Evolutionary conservation across 1,139 yeast species (phyloP).

Genomic region (Cylindricascospora bacillispora): DNA sequence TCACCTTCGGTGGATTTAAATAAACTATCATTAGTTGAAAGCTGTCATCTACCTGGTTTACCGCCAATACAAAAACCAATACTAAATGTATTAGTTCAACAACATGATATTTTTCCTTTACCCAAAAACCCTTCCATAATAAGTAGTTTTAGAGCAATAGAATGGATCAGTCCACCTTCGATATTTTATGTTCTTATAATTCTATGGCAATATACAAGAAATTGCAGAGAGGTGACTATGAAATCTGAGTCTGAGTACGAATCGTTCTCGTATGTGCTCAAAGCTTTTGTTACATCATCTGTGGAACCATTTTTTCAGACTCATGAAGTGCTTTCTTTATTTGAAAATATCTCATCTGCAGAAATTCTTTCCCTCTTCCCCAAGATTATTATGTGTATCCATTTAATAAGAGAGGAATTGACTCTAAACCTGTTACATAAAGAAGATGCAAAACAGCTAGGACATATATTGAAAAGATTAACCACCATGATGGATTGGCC

Average conservation of each 20-base stretch:
- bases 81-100: no score
- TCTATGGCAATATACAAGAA: conserved; percentile 16
- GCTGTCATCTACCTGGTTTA: no score
- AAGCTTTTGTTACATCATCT: not conserved
- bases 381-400: conserved; percentile 55
- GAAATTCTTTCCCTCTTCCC: conserved; percentile 30
- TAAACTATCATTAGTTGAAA: conserved; percentile 3
- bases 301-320: not conserved
- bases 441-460: conserved; percentile 31
- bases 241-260: not conserved
- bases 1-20: conserved; percentile 38
- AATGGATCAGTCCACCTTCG: conserved; percentile 8
- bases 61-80: conserved; percentile 1
- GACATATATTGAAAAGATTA: conserved; percentile 46
- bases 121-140: conserved; percentile 7
- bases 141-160: conserved; percentile 12
- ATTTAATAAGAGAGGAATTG: conserved; percentile 65
- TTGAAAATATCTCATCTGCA: not conserved
- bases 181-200: conserved; percentile 9
- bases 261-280: not conserved
- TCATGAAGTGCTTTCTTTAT: not conserved
- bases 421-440: conserved; percentile 41
- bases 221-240: no score
- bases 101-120: no score
- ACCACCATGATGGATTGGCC: conserved; percentile 70